Conservation (phyloP, 2,329 filamentous ascomycete genomes). For the Diaporthe ilicicola region DNA sequence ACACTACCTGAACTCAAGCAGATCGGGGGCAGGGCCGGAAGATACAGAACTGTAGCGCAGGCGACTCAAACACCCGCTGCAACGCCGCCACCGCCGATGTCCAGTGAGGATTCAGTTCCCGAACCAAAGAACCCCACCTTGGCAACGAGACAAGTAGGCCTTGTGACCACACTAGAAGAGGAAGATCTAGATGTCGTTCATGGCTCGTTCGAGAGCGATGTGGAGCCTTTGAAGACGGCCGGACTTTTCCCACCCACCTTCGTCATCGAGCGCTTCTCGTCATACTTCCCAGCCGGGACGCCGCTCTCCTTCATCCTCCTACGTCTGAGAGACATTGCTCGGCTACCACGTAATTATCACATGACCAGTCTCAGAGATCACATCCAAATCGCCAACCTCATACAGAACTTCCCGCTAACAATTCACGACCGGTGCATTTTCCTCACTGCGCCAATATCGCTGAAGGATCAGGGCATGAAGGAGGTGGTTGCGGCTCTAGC, state of each 20-base stretch:
- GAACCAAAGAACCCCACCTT: slow-evolving; percentile 26
- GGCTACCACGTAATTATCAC: slow-evolving; percentile 72
- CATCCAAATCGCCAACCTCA: slow-evolving; percentile 74
- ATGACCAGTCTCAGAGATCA: slow-evolving; percentile 72
- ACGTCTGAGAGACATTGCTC: slow-evolving; percentile 75
- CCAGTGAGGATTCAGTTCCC: neutral
- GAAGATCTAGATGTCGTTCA: slow-evolving; percentile 72
- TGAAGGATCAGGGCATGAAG: slow-evolving; percentile 58
- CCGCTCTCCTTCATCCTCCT: slow-evolving; percentile 85
- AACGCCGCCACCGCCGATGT: neutral
- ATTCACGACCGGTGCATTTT: slow-evolving; percentile 80
- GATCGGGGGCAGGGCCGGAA: slow-evolving; percentile 90
- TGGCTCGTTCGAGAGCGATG: slow-evolving; percentile 68
- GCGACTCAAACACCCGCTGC: slow-evolving; percentile 44
- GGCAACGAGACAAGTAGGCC: slow-evolving; percentile 57
- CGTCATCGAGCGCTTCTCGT: slow-evolving; percentile 78
- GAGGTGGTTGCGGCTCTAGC: slow-evolving; percentile 71
- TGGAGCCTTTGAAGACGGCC: slow-evolving; percentile 73
- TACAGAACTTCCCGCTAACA: slow-evolving; percentile 76
- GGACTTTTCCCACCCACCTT: slow-evolving; percentile 77
- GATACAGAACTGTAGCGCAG: slow-evolving; percentile 78
- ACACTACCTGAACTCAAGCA: slow-evolving; percentile 86
- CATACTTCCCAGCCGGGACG: slow-evolving; percentile 82
- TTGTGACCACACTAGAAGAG: slow-evolving; percentile 80
- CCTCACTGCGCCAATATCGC: slow-evolving; percentile 72